Evolutionary conservation across 176 grass and related monocot genomes (phyloP).

Genomic region (Ananas comosus): DNA sequence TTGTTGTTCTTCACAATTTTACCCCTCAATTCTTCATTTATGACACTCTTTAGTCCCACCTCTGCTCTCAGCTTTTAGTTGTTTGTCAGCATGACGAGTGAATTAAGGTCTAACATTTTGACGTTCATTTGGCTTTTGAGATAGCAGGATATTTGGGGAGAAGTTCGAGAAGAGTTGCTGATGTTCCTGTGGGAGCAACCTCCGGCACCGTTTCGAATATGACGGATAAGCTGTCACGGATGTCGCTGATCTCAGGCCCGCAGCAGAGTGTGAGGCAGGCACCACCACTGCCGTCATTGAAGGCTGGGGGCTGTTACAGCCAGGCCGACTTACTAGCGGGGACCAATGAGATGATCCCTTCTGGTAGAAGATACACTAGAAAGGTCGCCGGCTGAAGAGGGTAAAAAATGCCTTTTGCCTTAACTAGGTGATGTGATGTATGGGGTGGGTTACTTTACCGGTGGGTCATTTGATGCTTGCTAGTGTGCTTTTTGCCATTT

Average conservation of each 20-base stretch:
- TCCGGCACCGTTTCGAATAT: conserved; percentile 45
- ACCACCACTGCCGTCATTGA: conserved; percentile 46
- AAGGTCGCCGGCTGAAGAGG: conserved; percentile 58
- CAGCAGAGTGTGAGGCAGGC: conserved; percentile 33
- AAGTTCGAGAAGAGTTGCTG: conserved; percentile 40
- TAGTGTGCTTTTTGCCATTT: no score
- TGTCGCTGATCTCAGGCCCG: conserved; percentile 44
- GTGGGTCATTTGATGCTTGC: no score
- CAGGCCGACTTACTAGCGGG: conserved; percentile 47
- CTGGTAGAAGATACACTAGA: conserved; percentile 51
- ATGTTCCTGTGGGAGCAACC: conserved; percentile 23
- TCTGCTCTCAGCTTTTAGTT: not conserved
- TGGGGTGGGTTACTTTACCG: no score
- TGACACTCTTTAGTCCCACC: not conserved
- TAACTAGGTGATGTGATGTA: no score
- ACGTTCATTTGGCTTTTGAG: conserved; percentile 11
- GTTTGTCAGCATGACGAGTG: not conserved
- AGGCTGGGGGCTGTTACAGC: conserved; percentile 45
- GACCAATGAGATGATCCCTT: conserved; percentile 49
- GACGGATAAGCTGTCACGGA: conserved; percentile 49
- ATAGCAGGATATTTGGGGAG: conserved; percentile 36
- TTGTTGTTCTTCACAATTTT: not conserved
- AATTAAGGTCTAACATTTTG: not conserved
- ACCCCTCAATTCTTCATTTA: not conserved
- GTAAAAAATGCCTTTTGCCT: no score